Base-by-base conservation (phyloP, 73 alveolate species). In the Strombidium stylifer region DNA sequence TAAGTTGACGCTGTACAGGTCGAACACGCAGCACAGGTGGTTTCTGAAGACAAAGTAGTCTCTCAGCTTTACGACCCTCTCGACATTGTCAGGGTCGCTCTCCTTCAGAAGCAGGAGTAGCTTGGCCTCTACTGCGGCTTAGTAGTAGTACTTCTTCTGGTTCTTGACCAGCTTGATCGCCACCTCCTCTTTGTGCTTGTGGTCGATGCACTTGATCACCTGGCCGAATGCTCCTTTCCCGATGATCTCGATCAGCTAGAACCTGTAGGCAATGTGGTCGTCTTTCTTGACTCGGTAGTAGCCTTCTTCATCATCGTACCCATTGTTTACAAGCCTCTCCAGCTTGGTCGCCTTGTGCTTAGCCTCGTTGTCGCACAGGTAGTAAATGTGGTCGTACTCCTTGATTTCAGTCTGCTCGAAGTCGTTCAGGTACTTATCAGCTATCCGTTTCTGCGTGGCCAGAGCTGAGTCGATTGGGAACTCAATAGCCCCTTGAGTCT, bases 211-310 rank as follows among this genome's bases (percentile, higher is more conserved):
- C 60, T 89, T 69, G 10, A 88, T 45, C 0, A 91, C 97, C 44
- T 71, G 90, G 20, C 98, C 98, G 48, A 87, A 92, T 3, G 97
- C 82, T 0, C 98, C 98, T 58, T 89, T 85, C 2, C 98, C 98
- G 10, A 92, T 73, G 26, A 55, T 14, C 19, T 55, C 78, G 16
- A 85, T 48, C 25, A 89, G 68, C 59, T 89, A 81, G 78, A 79
- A 89, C 55, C 97, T 40, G 58, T 85, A 89, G 48, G 76, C 81
- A 41, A 89, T 39, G 60, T 89, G 95, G 67, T 73, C 81, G 50
- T 91, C 95, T 48, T 65, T 85, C 25, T 41, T 28, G 24, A 89
- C 51, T 66, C 69, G 59, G 61, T 89, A 89, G 59, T 86, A 72
- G 34, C 93, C 93, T 32, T 79, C 91, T 49, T 58, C 71, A 54